Evolutionary conservation across 257 asterid species (phyloP).

Genomic region (Schizonepeta tenuifolia): DNA sequence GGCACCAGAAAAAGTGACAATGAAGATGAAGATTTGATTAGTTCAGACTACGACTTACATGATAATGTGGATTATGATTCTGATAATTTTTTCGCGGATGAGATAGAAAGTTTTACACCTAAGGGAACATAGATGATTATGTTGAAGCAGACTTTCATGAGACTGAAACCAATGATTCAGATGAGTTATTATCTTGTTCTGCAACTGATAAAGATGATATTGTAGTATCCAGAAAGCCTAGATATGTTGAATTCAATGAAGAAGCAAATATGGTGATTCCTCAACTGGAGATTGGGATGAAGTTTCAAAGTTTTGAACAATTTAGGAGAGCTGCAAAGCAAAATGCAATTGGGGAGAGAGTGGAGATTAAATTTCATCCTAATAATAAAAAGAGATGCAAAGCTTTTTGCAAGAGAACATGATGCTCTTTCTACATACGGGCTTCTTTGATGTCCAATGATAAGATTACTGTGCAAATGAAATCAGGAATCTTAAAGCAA

Average conservation of each 20-base stretch:
- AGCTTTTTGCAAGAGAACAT: background rate
- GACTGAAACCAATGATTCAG: background rate
- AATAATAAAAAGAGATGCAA: background rate
- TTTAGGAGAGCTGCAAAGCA: background rate
- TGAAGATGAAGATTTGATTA: background rate
- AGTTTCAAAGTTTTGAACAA: background rate
- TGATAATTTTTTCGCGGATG: background rate
- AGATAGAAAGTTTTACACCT: background rate
- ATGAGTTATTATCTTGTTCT: background rate
- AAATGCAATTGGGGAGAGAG: background rate
- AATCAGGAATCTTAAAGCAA: background rate
- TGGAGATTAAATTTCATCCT: background rate
- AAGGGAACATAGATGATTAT: background rate
- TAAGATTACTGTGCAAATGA: background rate
- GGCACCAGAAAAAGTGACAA: background rate
- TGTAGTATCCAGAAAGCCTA: background rate
- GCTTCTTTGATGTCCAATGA: slow-evolving; percentile 11
- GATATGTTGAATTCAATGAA: background rate
- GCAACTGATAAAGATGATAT: background rate
- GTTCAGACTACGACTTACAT: background rate
- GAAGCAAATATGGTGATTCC: background rate
- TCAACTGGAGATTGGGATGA: slow-evolving; percentile 1
- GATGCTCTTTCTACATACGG: slow-evolving; percentile 13
- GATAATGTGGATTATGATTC: background rate
- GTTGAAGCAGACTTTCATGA: background rate